A percentile compares a stretch with the other conserved stretches of the same genome.
phyloP scores from a whole-genome alignment of 2,329 filamentous ascomycete genomes.

The Aspergillus hiratsukae region DNA sequence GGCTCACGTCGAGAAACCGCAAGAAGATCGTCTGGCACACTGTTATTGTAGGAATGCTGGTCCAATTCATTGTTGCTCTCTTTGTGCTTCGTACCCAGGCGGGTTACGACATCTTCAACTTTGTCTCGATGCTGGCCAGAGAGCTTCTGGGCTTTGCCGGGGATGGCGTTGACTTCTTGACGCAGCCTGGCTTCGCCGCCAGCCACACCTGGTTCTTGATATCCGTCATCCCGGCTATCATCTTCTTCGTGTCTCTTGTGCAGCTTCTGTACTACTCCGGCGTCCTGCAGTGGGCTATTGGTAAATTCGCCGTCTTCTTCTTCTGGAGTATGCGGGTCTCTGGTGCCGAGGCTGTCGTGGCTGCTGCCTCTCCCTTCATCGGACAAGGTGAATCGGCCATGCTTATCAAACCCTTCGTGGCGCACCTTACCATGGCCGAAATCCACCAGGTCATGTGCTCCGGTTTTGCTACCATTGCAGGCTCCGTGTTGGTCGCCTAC shows the following conservation, averaged over 20 bases:
- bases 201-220: constrained; percentile 66
- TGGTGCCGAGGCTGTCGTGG: constrained; percentile 88
- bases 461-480: constrained; percentile 88
- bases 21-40: constrained; percentile 63
- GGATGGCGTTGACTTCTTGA: constrained; percentile 70
- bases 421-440: constrained; percentile 80
- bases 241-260: constrained; percentile 94
- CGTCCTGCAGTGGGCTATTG: constrained; percentile 82
- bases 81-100: constrained; percentile 79
- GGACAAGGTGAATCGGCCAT: constrained; percentile 92
- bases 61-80: constrained; percentile 81
- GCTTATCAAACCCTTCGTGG: constrained; percentile 81
- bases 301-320: constrained; percentile 84
- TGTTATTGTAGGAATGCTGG: constrained; percentile 82
- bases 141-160: constrained; percentile 71
- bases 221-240: constrained; percentile 79
- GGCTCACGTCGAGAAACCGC: constrained; percentile 66
- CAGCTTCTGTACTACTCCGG: constrained; percentile 79
- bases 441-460: constrained; percentile 90
- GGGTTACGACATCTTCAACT: constrained; percentile 88
- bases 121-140: constrained; percentile 71
- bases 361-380: constrained; percentile 88
- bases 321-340: constrained; percentile 86
- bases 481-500: constrained; percentile 80
- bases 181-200: constrained; percentile 42